Base-by-base conservation (phyloP, 208 protist genomes). In the Zelonia costaricensis region DNA sequence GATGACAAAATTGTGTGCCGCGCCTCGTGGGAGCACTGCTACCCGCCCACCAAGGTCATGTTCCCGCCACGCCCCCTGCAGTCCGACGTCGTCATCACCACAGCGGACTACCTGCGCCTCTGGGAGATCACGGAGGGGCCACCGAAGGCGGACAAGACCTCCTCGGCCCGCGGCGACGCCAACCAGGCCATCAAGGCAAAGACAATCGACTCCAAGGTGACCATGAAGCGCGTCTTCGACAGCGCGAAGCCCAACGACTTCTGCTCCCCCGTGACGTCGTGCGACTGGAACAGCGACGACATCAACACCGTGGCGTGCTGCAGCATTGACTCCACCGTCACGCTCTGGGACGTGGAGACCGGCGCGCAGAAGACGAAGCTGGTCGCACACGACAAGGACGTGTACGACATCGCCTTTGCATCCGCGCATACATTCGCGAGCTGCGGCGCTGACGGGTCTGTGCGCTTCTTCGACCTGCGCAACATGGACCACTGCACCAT, bases 341-440 rank as follows among this genome's bases (percentile, higher is more conserved):
- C 97, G 5, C 98, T 99, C 43, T 99, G 98, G 98, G 96, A 99
- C 63, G 77, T 99, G 25, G 91, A 98, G 79, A 80, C 48, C 25
- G 70, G 70, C 16, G 61, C 80, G 63, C 86, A 97, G 13, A 84
- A 80, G 43, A 99, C 97, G 20, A 98, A 99, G 80, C 81, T 99
- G 13, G 99, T 99, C 30, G 98, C 99, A 9, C 98, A 99, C 83
- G 99, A 99, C 80, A 99, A 99, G 74, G 99, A 99, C 66, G 98
- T 99, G 7, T 99, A 97, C 72, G 99, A 99, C 73, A 97, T 99
- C 35, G 97, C 97, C 15, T 99, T 99, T 74, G 83, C 91, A 2
- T 88, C 90, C 1, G 81, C 84, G 0, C 78, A 99, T 58, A 93
- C 98, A 16, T 99, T 99, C 78, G 96, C 97, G 7, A 98, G 95